A percentile compares a stretch with the other conserved stretches of the same genome.
Conservation (phyloP, 78 protist species). For the Dictyostelium citrinum region DNA sequence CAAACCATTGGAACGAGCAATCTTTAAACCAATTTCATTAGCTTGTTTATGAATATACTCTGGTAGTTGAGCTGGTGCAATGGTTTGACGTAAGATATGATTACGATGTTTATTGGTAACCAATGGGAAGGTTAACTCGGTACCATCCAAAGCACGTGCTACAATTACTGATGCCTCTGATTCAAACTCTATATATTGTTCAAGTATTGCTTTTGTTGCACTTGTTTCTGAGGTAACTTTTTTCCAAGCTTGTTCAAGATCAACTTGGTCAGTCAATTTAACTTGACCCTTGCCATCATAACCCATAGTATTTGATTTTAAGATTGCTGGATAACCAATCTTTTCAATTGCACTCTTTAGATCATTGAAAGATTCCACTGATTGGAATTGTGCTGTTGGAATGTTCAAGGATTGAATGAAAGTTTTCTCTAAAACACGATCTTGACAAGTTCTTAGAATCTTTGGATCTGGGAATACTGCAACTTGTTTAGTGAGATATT, state of each 20-base stretch:
- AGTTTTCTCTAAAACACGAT: conserved; percentile 61
- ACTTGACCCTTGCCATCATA: conserved; percentile 85
- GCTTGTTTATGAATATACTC: conserved; percentile 74
- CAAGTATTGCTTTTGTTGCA: conserved; percentile 41
- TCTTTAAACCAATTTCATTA: conserved; percentile 42
- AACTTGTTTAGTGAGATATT: conserved; percentile 39
- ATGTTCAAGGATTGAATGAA: conserved; percentile 60
- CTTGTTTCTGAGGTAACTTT: conserved; percentile 25
- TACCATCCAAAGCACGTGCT: conserved; percentile 77
- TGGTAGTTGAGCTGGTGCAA: conserved; percentile 73
- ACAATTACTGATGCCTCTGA: conserved; percentile 88
- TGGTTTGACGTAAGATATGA: conserved; percentile 77
- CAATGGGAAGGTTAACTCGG: conserved; percentile 71
- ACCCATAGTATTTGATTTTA: conserved; percentile 80
- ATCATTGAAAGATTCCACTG: conserved; percentile 32
- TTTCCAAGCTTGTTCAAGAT: conserved; percentile 73
- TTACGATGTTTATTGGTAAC: conserved; percentile 85
- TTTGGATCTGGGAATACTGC: conserved; percentile 84
- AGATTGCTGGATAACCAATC: conserved; percentile 69
- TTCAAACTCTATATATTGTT: conserved; percentile 73
- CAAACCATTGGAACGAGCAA: conserved; percentile 66
- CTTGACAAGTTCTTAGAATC: conserved; percentile 75
- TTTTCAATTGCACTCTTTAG: conserved; percentile 23
- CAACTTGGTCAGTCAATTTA: conserved; percentile 22
- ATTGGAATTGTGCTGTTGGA: conserved; percentile 66